These are phyloP conservation scores for Bimuria novae-zelandiae DNA, from an alignment of 2,329 filamentous ascomycete species.

Conservation along the genomic window DNA sequence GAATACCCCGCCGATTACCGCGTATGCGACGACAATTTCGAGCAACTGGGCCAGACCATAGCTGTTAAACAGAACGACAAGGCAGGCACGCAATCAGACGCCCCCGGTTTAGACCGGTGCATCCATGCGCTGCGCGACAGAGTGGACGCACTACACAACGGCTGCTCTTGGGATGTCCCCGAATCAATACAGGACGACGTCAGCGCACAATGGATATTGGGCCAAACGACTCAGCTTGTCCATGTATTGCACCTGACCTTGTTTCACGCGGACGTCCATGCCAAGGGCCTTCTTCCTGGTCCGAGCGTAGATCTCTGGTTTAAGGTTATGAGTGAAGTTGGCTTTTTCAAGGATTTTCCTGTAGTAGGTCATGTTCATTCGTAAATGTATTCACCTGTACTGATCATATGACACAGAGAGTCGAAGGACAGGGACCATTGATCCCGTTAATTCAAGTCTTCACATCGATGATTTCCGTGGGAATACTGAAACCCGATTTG, in stretches of 20 bases:
- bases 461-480: constrained; percentile 70
- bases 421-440: constrained; percentile 50
- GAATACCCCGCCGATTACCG: constrained; percentile 37
- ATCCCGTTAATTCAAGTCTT: constrained; percentile 70
- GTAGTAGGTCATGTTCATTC: constrained; percentile 24
- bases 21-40: constrained; percentile 38
- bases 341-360: constrained; percentile 70
- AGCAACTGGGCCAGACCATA: constrained; percentile 38
- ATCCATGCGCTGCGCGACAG: constrained; percentile 57
- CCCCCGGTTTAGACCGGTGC: constrained; percentile 39
- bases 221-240: constrained; percentile 69
- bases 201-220: constrained; percentile 66
- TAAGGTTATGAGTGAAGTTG: constrained; percentile 26
- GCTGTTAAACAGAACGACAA: constrained; percentile 46
- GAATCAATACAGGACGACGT: constrained; percentile 59
- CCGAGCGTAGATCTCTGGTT: constrained; percentile 43
- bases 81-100: constrained; percentile 35
- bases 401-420: constrained; percentile 6
- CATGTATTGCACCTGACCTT: constrained; percentile 77
- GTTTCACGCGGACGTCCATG: constrained; percentile 65
- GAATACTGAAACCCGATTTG: constrained; percentile 71
- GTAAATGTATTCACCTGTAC: neutral
- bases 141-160: constrained; percentile 50
- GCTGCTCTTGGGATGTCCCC: constrained; percentile 54
- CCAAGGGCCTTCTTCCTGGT: constrained; percentile 35